phyloP scores from a whole-genome alignment of 2,329 filamentous ascomycete species.

The Colletotrichum navitas region DNA sequence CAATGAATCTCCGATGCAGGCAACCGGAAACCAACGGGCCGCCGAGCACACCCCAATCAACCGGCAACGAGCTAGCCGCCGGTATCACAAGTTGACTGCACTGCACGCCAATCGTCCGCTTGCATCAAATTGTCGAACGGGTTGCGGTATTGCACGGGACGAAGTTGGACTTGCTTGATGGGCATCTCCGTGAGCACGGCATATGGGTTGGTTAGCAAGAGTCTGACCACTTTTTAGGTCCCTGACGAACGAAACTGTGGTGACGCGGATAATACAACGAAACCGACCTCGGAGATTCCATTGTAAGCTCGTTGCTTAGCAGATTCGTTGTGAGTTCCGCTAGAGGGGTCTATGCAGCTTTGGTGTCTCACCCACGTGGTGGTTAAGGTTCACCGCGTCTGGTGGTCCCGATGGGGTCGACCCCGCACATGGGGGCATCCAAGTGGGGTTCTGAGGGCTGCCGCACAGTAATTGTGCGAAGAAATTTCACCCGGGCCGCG shows the following conservation, averaged over 20 bases:
- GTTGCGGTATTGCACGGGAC: not conserved
- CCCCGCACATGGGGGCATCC: slow-evolving; percentile 14
- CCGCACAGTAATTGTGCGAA: too few species aligned
- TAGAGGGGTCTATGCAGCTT: not conserved
- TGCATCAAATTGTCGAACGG: not conserved
- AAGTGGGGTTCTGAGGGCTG: not conserved
- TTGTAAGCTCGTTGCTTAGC: not conserved
- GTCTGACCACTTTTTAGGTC: not conserved
- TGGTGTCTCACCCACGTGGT: slow-evolving; percentile 22
- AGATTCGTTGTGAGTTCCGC: not conserved
- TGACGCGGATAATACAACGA: not conserved
- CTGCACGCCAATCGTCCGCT: not conserved
- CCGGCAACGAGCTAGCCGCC: not conserved
- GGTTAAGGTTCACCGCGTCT: slow-evolving; percentile 21
- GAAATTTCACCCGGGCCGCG: too few species aligned
- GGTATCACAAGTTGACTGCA: not conserved
- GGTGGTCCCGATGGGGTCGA: not conserved
- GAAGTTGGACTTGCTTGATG: not conserved
- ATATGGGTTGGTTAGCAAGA: not conserved
- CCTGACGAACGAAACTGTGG: not conserved
- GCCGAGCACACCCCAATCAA: not conserved
- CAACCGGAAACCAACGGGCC: not conserved
- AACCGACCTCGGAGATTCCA: not conserved
- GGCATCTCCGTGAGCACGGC: not conserved
- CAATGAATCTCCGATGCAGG: slow-evolving; percentile 32